These are phyloP conservation scores for Komagataella mondaviorum DNA, from an alignment of 805 yeast species.

Conservation along the genomic window DNA sequence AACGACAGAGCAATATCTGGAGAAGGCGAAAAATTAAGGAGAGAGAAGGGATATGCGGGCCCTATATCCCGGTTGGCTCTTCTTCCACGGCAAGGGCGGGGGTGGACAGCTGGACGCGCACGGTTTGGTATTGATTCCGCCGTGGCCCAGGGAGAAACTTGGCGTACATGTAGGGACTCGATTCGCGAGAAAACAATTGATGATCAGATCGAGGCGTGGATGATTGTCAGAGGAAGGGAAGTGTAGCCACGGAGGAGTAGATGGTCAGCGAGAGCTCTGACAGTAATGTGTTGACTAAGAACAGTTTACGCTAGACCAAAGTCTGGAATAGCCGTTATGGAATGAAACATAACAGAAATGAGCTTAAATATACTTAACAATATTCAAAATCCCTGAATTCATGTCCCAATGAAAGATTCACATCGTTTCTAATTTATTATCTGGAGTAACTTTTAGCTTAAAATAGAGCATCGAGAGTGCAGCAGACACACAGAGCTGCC, in stretches of 20 bases:
- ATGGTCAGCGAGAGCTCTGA: neutral
- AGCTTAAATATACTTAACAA: neutral
- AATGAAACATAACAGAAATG: neutral
- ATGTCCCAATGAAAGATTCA: neutral
- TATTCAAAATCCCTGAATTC: neutral
- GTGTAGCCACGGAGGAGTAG: too few species aligned
- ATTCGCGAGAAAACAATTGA: too few species aligned
- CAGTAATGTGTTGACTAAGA: neutral
- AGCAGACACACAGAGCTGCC: conserved; percentile 7
- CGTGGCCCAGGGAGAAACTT: too few species aligned
- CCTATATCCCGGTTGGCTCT: too few species aligned
- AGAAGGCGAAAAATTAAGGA: neutral
- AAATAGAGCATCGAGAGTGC: conserved; percentile 1
- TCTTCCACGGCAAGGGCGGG: too few species aligned
- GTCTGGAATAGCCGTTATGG: neutral
- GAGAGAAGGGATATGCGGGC: neutral
- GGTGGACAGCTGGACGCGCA: too few species aligned
- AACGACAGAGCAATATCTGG: neutral
- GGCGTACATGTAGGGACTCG: too few species aligned
- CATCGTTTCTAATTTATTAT: neutral
- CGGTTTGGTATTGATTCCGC: too few species aligned
- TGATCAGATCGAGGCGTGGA: too few species aligned
- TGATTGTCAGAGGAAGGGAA: too few species aligned
- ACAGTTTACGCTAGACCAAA: neutral
- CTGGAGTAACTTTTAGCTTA: neutral